Percentiles rank a stretch among this genome's conserved stretches.
phyloP scores from a whole-genome alignment of 768 basidiomycete genomes.

The Psilocybe subaeruginosa region DNA sequence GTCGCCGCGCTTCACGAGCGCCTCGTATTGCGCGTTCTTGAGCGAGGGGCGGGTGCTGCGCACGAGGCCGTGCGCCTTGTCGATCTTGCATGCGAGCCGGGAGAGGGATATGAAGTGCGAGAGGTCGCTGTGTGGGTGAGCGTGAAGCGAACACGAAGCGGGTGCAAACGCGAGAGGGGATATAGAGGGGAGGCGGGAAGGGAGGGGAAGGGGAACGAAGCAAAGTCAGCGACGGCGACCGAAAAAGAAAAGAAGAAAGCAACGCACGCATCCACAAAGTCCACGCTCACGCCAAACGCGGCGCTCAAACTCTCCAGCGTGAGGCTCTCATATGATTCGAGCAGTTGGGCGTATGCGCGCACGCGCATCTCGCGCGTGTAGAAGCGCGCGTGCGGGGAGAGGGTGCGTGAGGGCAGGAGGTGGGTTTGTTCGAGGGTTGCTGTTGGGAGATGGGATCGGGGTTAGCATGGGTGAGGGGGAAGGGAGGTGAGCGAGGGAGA shows the following conservation, averaged over 20 bases:
- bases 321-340: slow-evolving; percentile 90
- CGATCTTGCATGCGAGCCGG: slow-evolving; percentile 85
- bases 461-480: no score
- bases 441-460: slow-evolving; percentile 27
- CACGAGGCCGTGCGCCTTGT: slow-evolving; percentile 91
- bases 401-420: slow-evolving; percentile 68
- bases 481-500: no score
- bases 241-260: neutral
- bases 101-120: slow-evolving; percentile 90
- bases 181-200: neutral
- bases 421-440: slow-evolving; percentile 88
- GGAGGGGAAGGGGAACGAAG: slow-evolving; percentile 31
- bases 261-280: slow-evolving; percentile 85
- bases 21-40: slow-evolving; percentile 88
- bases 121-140: slow-evolving; percentile 72
- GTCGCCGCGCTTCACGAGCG: slow-evolving; percentile 90
- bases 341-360: slow-evolving; percentile 85
- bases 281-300: slow-evolving; percentile 88
- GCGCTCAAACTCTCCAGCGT: slow-evolving; percentile 84
- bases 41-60: slow-evolving; percentile 68
- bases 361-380: slow-evolving; percentile 96
- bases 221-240: neutral
- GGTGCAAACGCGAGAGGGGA: no score
- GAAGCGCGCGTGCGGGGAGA: slow-evolving; percentile 59
- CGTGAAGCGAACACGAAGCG: no score